phyloP scores from a whole-genome alignment of 345 rosid genomes.

The Lepidium africanum region DNA sequence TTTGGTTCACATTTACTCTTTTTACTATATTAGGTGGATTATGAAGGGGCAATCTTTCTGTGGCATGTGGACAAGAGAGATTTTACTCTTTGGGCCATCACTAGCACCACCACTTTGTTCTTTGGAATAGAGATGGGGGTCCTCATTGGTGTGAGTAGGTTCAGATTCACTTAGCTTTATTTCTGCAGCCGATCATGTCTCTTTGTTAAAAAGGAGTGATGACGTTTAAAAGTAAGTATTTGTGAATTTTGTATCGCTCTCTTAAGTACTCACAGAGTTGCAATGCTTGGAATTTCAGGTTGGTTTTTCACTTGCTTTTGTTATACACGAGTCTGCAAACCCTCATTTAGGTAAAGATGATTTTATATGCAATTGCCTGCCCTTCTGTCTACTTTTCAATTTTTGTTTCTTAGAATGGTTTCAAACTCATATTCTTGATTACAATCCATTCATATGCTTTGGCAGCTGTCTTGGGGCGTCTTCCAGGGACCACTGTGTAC shows the following conservation, averaged over 20 bases:
- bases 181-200: neutral
- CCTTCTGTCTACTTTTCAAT: neutral
- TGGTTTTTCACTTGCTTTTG: conserved; percentile 91
- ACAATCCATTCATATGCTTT: conserved; percentile 17
- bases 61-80: conserved; percentile 95
- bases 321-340: conserved; percentile 97
- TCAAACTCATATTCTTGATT: neutral
- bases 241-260: neutral
- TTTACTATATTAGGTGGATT: conserved; percentile 65
- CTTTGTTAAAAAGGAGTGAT: neutral
- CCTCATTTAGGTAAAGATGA: conserved; percentile 82
- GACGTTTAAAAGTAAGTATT: neutral
- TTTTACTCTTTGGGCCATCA: conserved; percentile 92
- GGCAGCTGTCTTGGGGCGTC: conserved; percentile 94
- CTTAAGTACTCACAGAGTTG: neutral
- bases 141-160: conserved; percentile 80
- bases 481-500: conserved; percentile 95
- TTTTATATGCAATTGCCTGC: neutral
- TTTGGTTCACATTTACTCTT: neutral
- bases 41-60: conserved; percentile 82
- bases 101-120: conserved; percentile 69
- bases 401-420: neutral
- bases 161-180: neutral
- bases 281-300: conserved; percentile 45
- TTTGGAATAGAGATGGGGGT: conserved; percentile 96